Evolutionary conservation across 805 yeast species (phyloP).

Genomic region (Candida piceae): DNA sequence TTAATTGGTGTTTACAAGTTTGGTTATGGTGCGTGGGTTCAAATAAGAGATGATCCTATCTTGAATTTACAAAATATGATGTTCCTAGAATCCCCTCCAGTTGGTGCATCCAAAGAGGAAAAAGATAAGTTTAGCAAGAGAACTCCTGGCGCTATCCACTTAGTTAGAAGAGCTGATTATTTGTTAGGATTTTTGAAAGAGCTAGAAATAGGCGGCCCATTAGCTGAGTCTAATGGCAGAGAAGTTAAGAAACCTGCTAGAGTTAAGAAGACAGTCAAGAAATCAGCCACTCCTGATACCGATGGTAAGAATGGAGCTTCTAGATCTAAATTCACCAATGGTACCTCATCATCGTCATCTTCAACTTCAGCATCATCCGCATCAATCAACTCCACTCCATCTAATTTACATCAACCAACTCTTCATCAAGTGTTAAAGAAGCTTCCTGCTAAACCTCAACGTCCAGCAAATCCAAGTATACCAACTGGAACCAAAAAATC

Average conservation of each 20-base stretch:
- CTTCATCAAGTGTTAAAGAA: constrained; percentile 19
- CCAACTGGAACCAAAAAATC: constrained; percentile 4
- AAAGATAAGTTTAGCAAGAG: constrained; percentile 44
- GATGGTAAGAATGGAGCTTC: constrained; percentile 15
- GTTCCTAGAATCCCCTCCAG: constrained; percentile 48
- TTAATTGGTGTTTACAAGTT: constrained; percentile 84
- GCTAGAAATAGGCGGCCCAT: constrained; percentile 5
- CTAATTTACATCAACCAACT: constrained; percentile 13
- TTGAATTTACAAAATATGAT: constrained; percentile 81
- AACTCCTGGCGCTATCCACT: constrained; percentile 88
- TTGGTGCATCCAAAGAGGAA: constrained; percentile 32
- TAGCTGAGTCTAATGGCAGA: constrained; percentile 6
- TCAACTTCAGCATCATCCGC: constrained; percentile 7
- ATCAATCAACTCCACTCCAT: constrained; percentile 3
- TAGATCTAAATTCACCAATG: constrained; percentile 8
- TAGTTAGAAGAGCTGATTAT: constrained; percentile 88
- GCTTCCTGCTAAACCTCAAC: constrained; percentile 9
- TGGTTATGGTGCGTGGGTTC: constrained; percentile 95
- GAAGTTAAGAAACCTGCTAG: constrained; percentile 16
- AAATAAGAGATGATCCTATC: constrained; percentile 92
- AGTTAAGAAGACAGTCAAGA: constrained; percentile 20
- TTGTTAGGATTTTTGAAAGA: constrained; percentile 67
- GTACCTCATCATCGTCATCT: constrained; percentile 8
- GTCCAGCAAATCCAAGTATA: neutral
- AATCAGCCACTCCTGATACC: constrained; percentile 21